phyloP scores from a whole-genome alignment of 768 basidiomycete genomes.

The Suillus ampliporus region DNA sequence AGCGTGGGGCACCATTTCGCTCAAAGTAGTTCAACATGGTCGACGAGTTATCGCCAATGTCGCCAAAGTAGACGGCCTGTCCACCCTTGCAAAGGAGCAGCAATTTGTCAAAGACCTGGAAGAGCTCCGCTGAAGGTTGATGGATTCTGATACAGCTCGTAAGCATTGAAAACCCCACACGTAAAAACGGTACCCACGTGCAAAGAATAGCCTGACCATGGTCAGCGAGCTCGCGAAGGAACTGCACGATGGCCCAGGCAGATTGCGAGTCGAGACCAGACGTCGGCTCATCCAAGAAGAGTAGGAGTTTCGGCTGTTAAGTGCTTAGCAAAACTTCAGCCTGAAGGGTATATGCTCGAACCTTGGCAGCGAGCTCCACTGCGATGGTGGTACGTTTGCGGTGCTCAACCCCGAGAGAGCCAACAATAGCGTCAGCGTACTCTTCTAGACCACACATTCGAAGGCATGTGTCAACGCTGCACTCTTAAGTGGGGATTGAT shows the following conservation, averaged over 20 bases:
- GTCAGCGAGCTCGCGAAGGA: slow-evolving; percentile 25
- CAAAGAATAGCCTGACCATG: slow-evolving; percentile 88
- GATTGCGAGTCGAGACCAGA: too few relatives aligned
- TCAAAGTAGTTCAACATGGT: slow-evolving; percentile 79
- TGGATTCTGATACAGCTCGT: slow-evolving; percentile 42
- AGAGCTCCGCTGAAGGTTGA: slow-evolving; percentile 80
- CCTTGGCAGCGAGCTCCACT: slow-evolving; percentile 48
- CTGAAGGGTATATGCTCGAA: slow-evolving; percentile 6
- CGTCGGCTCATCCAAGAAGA: too few relatives aligned
- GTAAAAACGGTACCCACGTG: slow-evolving; percentile 54
- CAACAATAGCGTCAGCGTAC: slow-evolving; percentile 54
- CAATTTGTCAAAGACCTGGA: slow-evolving; percentile 80
- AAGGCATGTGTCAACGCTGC: slow-evolving; percentile 58
- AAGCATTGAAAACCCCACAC: background rate
- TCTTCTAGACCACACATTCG: slow-evolving; percentile 60
- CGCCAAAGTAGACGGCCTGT: slow-evolving; percentile 66
- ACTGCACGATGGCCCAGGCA: too few relatives aligned
- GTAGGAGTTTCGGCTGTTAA: slow-evolving; percentile 68
- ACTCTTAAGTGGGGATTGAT: background rate
- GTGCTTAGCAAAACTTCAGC: background rate
- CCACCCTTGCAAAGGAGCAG: slow-evolving; percentile 46
- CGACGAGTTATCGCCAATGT: slow-evolving; percentile 64
- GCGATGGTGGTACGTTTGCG: slow-evolving; percentile 80
- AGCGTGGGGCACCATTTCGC: slow-evolving; percentile 64
- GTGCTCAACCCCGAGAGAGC: slow-evolving; percentile 72